Base-by-base conservation (phyloP, 768 basidiomycete genomes). In the Amanita molliuscula region DNA sequence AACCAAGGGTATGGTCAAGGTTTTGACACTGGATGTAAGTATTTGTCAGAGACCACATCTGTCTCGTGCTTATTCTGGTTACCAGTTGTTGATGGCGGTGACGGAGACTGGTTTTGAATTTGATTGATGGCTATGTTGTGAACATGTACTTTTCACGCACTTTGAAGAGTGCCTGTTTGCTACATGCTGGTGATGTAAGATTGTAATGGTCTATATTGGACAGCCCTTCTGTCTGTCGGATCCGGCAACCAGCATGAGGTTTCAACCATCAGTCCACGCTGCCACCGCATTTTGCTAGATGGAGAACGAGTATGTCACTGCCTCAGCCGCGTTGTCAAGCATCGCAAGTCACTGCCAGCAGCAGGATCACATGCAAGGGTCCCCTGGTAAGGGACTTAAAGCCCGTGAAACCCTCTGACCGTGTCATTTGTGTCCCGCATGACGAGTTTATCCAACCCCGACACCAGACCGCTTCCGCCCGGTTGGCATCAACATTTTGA, bases 401-500 rank as follows among this genome's bases (percentile, higher is more conserved):
- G 21, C 6, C 7, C 23, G 23, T 23, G 8, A 43, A 5, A 9
- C 20, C 20, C 41, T 11, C 4, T 42, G 13, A 28, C 5, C 18
- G 8, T 34, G 20, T 16, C 20, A 47, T 26, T 23, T 16, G 11
- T 15, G 13, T 15, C 37, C 23, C 47, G 25, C 35, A 50, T 45
- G 48, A 6, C 49, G 31, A 49, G 26, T 11, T 21, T 20, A 20
- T 16, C 40, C 28, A 50, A 50, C 16, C 58, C 58, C 11, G 62
- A 63, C 41, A 40, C 28, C 10, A 34, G 65, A 28, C 61, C 64
- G 16, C 56, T 68, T 36, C 67, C 66, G 18, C 48, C 57, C 26
- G 67, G 66, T 21, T 68, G 67, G 67, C 49, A 51, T 20, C 63
- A 66, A 50, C 64, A 68, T 50, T 64, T 61, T 53, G 65, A 67